Conservation (phyloP, 495 filamentous ascomycete genomes). For the Annulohypoxylon moriforme region DNA sequence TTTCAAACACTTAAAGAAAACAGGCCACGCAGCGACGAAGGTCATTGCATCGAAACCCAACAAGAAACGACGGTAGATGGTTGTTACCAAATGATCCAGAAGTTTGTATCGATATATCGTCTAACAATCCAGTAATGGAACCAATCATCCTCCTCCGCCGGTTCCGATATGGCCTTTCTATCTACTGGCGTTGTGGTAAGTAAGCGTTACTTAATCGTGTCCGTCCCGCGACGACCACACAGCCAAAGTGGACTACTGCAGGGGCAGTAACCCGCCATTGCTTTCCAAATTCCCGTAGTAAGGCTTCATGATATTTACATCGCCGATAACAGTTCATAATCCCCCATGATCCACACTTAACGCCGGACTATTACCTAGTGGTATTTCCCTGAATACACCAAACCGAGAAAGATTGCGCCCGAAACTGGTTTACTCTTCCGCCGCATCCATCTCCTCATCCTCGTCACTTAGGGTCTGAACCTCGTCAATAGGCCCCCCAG, state of each 20-base stretch:
- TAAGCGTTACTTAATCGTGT: not conserved
- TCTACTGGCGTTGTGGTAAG: not conserved
- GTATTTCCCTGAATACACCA: constrained; percentile 37
- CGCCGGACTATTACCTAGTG: constrained; percentile 39
- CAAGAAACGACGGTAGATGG: constrained; percentile 53
- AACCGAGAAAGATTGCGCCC: constrained; percentile 44
- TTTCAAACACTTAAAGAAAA: constrained; percentile 77
- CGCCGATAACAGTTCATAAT: constrained; percentile 22
- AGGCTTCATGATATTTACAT: constrained; percentile 38
- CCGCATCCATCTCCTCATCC: constrained; percentile 58
- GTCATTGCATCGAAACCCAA: constrained; percentile 44
- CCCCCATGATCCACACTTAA: constrained; percentile 22
- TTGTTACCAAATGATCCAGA: constrained; percentile 7
- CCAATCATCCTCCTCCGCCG: constrained; percentile 14
- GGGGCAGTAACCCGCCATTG: not conserved
- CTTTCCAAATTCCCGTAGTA: constrained; percentile 29
- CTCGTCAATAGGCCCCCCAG: constrained; percentile 84
- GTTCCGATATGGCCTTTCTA: not conserved
- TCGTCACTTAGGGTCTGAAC: constrained; percentile 77
- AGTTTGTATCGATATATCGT: constrained; percentile 6
- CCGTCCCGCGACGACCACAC: not conserved
- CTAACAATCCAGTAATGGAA: constrained; percentile 1
- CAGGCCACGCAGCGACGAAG: constrained; percentile 67
- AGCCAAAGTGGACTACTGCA: constrained; percentile 7
- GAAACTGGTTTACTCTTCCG: constrained; percentile 46